Percentiles rank a stretch among this genome's conserved stretches.
Evolutionary conservation across 2,329 filamentous ascomycete species (phyloP).

Genomic region (Torrubiella hemipterigena): DNA sequence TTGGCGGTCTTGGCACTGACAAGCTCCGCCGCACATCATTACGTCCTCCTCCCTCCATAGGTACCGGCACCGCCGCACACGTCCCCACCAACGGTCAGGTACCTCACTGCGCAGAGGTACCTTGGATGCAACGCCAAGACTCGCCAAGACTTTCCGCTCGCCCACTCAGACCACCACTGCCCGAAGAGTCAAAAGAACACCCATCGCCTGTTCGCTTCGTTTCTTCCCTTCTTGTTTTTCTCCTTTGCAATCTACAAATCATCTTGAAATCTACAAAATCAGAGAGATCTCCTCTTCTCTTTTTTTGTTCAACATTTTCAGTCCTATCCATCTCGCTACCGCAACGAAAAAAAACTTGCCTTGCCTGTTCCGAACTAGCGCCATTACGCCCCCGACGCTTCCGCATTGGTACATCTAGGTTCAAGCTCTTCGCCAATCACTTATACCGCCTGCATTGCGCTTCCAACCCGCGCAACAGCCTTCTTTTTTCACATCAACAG

Average conservation of each 20-base stretch:
- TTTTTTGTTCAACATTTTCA: conserved; percentile 11
- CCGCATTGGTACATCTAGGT: too few species aligned
- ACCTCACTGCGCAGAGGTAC: conserved; percentile 10
- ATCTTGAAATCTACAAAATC: too few species aligned
- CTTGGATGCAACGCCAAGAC: conserved; percentile 23
- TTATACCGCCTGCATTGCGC: too few species aligned
- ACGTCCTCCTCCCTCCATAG: background rate
- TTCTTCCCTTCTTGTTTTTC: background rate
- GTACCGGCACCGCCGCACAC: background rate
- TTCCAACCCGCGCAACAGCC: conserved; percentile 12
- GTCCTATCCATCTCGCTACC: too few species aligned
- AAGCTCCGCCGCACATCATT: conserved; percentile 14
- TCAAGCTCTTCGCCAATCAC: too few species aligned
- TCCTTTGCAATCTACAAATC: too few species aligned
- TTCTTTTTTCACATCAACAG: too few species aligned
- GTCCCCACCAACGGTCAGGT: background rate
- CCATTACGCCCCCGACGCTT: too few species aligned
- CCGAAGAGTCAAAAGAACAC: too few species aligned
- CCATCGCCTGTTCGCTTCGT: background rate
- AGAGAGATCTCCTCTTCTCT: background rate
- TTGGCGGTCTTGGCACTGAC: conserved; percentile 23
- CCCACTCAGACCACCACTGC: conserved; percentile 14
- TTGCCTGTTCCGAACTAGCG: too few species aligned
- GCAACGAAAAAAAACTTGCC: too few species aligned
- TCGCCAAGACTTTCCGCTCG: conserved; percentile 23